These are phyloP conservation scores for Komagataella pastoris DNA, from an alignment of 805 yeast genomes.

Conservation along the genomic window DNA sequence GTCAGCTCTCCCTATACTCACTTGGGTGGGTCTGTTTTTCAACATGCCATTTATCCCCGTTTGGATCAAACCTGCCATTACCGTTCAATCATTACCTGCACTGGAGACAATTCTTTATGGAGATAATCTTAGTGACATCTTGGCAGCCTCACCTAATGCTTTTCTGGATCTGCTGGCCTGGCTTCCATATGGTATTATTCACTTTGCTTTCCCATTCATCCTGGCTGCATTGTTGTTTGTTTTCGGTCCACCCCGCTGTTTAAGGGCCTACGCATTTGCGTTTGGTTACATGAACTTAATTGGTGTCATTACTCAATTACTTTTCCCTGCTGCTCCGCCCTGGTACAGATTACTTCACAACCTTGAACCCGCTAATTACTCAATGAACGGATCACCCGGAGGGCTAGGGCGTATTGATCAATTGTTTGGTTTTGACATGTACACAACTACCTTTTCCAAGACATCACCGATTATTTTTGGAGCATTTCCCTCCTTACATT, in stretches of 20 bases:
- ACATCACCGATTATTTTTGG: conserved; percentile 93
- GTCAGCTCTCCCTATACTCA: conserved; percentile 67
- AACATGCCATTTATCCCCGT: conserved; percentile 64
- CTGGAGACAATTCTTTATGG: conserved; percentile 88
- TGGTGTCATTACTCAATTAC: conserved; percentile 73
- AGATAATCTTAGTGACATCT: conserved; percentile 72
- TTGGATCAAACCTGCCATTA: conserved; percentile 72
- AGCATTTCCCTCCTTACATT: conserved; percentile 63
- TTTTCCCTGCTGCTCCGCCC: conserved; percentile 94
- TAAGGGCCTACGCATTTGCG: conserved; percentile 79
- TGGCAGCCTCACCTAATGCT: conserved; percentile 58
- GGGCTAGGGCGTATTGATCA: conserved; percentile 82
- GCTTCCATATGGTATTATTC: conserved; percentile 89
- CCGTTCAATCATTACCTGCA: conserved; percentile 81
- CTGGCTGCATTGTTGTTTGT: conserved; percentile 67
- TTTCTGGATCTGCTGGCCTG: conserved; percentile 78
- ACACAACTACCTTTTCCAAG: conserved; percentile 61
- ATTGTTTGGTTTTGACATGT: conserved; percentile 67
- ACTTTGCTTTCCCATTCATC: conserved; percentile 83
- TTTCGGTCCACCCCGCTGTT: conserved; percentile 83
- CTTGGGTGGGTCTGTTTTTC: conserved; percentile 80
- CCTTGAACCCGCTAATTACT: conserved; percentile 77
- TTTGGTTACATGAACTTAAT: conserved; percentile 88
- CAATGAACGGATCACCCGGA: conserved; percentile 91
- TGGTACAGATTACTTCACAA: conserved; percentile 89